Base-by-base conservation (phyloP, 345 rosid genomes). In the Hevea brasiliensis region DNA sequence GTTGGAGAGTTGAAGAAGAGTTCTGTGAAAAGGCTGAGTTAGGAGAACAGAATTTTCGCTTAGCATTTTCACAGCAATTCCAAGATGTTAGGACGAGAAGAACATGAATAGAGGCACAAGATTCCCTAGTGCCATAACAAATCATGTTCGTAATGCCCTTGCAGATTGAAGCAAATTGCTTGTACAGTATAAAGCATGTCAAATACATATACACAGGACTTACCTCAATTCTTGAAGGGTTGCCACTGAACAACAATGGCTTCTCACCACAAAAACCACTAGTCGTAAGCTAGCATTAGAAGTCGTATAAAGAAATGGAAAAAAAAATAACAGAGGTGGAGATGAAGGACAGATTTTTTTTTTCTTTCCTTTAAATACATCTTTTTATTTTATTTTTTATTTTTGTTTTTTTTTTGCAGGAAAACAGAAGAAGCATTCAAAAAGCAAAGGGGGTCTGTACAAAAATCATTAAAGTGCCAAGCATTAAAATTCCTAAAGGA, bases 161-260 rank as follows among this genome's bases (percentile, higher is more conserved):
- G 37, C 2, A 32, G 3, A 4, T 47, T 47, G 18, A 2, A 47
- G 15, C 18, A 47, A 11, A 47, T 47, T 15, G 4, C 23, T 51
- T 32, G 32, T 44, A 23, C 24, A 71, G 68, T 11, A 32, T 17
- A 17, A 17, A 32, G 37, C 37, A 51, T 15, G n/a, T 18, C 3
- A n/a, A 29, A n/a, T 32, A 41, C 0, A 23, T 3, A 15, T 3
- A 13, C 6, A 11, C 14, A 51, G 13, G 21, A 58, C n/a, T 48
- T 79, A 79, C 92, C 89, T 87, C 85, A 68, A 70, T 75, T 67
- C 78, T 69, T 77, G 78, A 74, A 24, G 79, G 61, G 73, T 77
- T 87, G 69, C 84, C 83, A 74, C 84, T 82, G 23, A 81, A 81
- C 59, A 84, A 32, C 80, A 84, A 82, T 47, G 85, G 84, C 54